Conservation (phyloP, 139 green algal species). For the Tetraselmis chui region DNA sequence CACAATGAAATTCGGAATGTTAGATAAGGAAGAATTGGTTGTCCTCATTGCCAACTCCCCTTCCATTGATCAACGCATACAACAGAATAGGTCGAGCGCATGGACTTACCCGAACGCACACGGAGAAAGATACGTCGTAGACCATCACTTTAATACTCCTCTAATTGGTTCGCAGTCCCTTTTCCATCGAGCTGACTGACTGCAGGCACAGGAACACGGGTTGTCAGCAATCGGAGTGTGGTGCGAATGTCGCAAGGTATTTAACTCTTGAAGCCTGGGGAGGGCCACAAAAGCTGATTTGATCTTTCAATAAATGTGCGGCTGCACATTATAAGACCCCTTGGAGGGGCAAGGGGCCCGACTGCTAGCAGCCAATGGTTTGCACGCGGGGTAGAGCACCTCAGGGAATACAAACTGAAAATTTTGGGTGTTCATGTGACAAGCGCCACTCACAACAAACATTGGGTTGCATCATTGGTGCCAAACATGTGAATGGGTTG, state of each 20-base stretch:
- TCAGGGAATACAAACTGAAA: slow-evolving; percentile 1
- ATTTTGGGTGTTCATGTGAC: neutral
- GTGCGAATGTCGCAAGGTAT: neutral
- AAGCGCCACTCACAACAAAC: neutral
- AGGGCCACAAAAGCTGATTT: neutral
- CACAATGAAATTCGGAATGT: neutral
- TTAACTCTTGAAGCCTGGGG: neutral
- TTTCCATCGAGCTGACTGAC: too few relatives aligned
- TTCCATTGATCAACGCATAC: too few relatives aligned
- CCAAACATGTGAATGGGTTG: too few relatives aligned
- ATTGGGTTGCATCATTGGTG: neutral
- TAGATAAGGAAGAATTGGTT: neutral
- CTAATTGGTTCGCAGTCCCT: too few relatives aligned
- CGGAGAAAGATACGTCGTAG: too few relatives aligned
- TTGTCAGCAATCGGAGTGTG: too few relatives aligned
- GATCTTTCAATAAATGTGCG: neutral
- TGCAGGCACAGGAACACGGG: too few relatives aligned
- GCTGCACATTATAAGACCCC: neutral
- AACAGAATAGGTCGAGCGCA: too few relatives aligned
- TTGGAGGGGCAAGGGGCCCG: neutral
- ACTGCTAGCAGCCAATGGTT: neutral
- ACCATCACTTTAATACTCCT: too few relatives aligned
- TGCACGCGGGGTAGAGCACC: neutral
- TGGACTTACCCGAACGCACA: too few relatives aligned
- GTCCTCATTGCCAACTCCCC: neutral